Conservation (phyloP, 108 stramenopile species). For the Pseudonitzschia multiseries region DNA sequence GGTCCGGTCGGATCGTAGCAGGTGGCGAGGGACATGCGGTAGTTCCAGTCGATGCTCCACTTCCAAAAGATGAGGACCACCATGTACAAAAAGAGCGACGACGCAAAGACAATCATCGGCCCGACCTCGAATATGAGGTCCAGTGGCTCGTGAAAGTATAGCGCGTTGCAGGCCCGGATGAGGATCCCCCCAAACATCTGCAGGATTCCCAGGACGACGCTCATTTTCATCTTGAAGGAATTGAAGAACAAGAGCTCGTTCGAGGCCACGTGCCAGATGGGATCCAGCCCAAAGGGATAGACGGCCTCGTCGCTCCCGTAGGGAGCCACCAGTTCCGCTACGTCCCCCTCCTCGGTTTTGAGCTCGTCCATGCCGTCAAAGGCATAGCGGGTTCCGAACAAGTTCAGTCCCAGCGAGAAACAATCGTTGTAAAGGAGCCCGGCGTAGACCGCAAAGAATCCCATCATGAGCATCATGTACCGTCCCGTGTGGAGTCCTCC, state of each 20-base stretch:
- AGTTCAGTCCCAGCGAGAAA: slow-evolving; percentile 93
- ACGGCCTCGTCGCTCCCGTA: slow-evolving; percentile 82
- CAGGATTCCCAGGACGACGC: slow-evolving; percentile 94
- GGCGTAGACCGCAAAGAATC: slow-evolving; percentile 94
- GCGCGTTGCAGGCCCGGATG: slow-evolving; percentile 88
- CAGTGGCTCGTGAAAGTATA: slow-evolving; percentile 90
- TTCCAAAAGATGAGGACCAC: slow-evolving; percentile 95
- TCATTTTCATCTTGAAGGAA: slow-evolving; percentile 99
- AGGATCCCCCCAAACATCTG: slow-evolving; percentile 97
- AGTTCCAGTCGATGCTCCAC: slow-evolving; percentile 97
- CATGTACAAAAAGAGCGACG: slow-evolving; percentile 97
- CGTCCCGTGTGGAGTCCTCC: slow-evolving; percentile 77
- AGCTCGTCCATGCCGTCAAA: slow-evolving; percentile 59
- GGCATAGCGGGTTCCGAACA: slow-evolving; percentile 88
- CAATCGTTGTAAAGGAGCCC: slow-evolving; percentile 98
- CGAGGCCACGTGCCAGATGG: slow-evolving; percentile 93
- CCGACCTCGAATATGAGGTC: slow-evolving; percentile 93
- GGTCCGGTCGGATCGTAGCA: slow-evolving; percentile 75
- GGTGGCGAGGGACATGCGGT: slow-evolving; percentile 92
- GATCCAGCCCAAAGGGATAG: slow-evolving; percentile 98
- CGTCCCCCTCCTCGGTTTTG: slow-evolving; percentile 68
- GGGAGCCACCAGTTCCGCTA: slow-evolving; percentile 54
- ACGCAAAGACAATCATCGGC: slow-evolving; percentile 95
- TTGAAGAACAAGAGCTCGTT: slow-evolving; percentile 99
- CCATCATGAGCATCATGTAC: slow-evolving; percentile 95